These are phyloP conservation scores for Tolypocladium ovalisporum DNA, from an alignment of 2,329 filamentous ascomycete species.

Conservation along the genomic window DNA sequence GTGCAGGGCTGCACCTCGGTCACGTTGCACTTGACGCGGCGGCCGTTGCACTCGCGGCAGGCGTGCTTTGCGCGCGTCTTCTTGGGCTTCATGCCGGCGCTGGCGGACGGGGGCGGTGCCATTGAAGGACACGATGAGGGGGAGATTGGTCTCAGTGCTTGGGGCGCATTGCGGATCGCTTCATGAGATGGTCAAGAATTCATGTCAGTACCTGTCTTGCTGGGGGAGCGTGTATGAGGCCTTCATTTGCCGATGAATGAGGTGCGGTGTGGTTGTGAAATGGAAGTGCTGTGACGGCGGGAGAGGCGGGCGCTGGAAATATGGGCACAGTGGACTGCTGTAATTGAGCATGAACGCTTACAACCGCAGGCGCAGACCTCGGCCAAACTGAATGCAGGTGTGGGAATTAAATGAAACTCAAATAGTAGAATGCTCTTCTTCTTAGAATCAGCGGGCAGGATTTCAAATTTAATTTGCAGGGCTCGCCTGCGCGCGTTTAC, in stretches of 20 bases:
- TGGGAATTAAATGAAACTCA: background rate
- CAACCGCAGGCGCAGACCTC: background rate
- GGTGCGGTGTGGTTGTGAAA: background rate
- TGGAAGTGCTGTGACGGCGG: background rate
- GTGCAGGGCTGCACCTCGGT: slow-evolving; percentile 20
- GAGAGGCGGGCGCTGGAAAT: background rate
- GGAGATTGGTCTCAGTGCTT: background rate
- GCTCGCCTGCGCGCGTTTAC: background rate
- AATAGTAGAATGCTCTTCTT: background rate
- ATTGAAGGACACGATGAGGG: background rate
- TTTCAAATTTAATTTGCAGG: background rate
- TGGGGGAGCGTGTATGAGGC: background rate
- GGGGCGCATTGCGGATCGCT: background rate
- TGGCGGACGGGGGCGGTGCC: background rate
- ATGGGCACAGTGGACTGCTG: background rate
- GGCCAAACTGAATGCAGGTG: background rate
- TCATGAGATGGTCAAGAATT: background rate
- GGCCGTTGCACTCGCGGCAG: slow-evolving; percentile 22
- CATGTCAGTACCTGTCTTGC: background rate
- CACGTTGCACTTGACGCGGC: slow-evolving; percentile 24
- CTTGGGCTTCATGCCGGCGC: slow-evolving; percentile 14
- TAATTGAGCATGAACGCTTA: background rate
- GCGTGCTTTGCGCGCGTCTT: slow-evolving; percentile 23
- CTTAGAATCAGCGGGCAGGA: background rate
- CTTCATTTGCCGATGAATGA: background rate